Evolutionary conservation across 768 basidiomycete genomes (phyloP), one percentile per base, ranked within the genome.

Genomic region (Suillus subalutaceus): DNA sequence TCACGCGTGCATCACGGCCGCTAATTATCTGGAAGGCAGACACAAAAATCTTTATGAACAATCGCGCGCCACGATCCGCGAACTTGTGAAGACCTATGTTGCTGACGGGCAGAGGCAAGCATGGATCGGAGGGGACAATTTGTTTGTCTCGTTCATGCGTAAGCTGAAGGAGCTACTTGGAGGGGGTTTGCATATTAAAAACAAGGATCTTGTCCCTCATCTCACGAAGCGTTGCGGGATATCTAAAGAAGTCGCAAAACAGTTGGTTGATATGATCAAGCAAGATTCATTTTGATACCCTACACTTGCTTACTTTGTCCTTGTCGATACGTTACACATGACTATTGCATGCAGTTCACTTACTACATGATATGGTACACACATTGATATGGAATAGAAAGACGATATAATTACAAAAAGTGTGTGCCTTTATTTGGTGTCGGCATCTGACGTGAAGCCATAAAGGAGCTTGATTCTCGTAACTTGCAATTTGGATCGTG

Each of bases 1-100:
- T 7, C 72, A 76, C 13, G 79, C 76, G 4, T 81, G 79, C 62
- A 71, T 80, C 64, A 77, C 74, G 2, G 72, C 78, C 6, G 38
- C 46, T 1, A 4, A 37, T 8, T 0, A 23, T 16, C 16, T 50
- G 16, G 18, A 10, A 3, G 46, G 32, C 62, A 53, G 26, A 23
- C 9, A 78, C 43, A 58, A 77, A 41, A 65, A 76, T 7, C 20
- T 77, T 1, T 53, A 63, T 40, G 35, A 57, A 32, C 2, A 63
- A 26, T 63, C 62, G 4, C 62, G 30, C 8, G 0, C 9, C 35
- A n/a, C 1, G 3, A 37, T 63, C 10, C 43, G 37, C 1, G 4
- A 52, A 0, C 30, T 63, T 0, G 35, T 63, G 1, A 53, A 63
- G 6, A 23, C 76, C 74, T 60, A 76, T 78, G 0, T 3, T 26